Conservation (phyloP, 371 early-diverging fungal genomes). For the Coemansia sp. region DNA sequence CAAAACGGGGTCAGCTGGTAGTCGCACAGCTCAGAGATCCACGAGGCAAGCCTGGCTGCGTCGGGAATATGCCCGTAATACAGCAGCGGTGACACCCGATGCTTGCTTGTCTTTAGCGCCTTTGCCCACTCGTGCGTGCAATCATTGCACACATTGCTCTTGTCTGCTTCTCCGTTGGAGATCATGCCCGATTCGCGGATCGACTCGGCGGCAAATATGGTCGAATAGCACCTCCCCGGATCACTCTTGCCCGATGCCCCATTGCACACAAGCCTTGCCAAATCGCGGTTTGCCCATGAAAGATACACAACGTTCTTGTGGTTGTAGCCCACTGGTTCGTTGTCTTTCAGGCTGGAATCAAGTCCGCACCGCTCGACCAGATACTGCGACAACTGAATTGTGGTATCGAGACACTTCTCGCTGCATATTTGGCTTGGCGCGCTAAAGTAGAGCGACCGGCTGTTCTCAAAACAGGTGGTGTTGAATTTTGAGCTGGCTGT, state of each 20-base stretch:
- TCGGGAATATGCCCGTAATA: constrained; percentile 49
- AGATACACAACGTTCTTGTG: constrained; percentile 41
- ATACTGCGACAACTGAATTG: constrained; percentile 29
- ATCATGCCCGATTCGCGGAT: constrained; percentile 16
- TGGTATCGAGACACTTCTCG: constrained; percentile 26
- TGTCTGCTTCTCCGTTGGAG: neutral
- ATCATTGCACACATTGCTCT: constrained; percentile 24
- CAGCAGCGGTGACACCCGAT: constrained; percentile 33
- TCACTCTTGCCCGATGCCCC: constrained; percentile 15
- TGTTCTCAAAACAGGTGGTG: constrained; percentile 24
- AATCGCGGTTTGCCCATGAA: constrained; percentile 33
- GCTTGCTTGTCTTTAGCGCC: constrained; percentile 16
- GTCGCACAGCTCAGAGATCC: constrained; percentile 46
- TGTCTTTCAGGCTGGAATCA: constrained; percentile 1
- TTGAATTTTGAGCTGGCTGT: constrained; percentile 16
- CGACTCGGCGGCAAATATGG: constrained; percentile 34
- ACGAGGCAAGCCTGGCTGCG: constrained; percentile 32
- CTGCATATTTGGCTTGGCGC: constrained; percentile 37
- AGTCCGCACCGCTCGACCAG: constrained; percentile 24
- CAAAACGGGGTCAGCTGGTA: constrained; percentile 25
- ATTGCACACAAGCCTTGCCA: constrained; percentile 32
- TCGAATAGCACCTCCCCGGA: constrained; percentile 30
- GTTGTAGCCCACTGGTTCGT: constrained; percentile 33
- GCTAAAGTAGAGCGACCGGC: constrained; percentile 37
- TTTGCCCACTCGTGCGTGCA: constrained; percentile 39